Evolutionary conservation across 768 basidiomycete genomes (phyloP), one percentile per base, ranked within the genome.

Genomic region (Suillus cothurnatus): DNA sequence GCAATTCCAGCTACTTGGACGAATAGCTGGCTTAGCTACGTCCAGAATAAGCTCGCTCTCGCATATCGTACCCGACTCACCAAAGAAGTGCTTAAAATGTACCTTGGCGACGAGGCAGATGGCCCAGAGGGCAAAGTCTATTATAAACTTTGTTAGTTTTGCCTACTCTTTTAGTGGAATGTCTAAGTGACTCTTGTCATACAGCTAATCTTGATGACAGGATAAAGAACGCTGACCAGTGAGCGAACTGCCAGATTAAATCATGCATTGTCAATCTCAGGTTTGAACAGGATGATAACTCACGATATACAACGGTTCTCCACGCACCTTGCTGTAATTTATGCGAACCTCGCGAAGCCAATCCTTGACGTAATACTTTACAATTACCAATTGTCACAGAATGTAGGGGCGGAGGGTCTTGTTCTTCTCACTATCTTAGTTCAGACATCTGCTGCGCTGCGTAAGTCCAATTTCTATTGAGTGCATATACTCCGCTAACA

Each of bases 141-240:
- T 76, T 99, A 99, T 76, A 97, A 97, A 76, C 77, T 99, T 19
- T 88, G 94, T 91, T 70, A 66, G 88, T 77, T 17, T 41, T 43
- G 1, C 28, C 4, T 41, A 41, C 39, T 41, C 26, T 19, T 56
- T 32, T 11, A 26, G 32, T 32, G 39, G 15, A 34, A 45, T 64
- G 60, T 67, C 28, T 64, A 31, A 19, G n/a, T 41, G 61, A 19
- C 49, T 68, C 2, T 64, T 21, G 23, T 31, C 55, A n/a, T 62
- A 28, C 71, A 94, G 95, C 93, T 52, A 97, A 97, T 75, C 79
- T 99, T 70, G 96, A 98, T 73, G 97, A 98, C 73, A 83, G 97
- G 59, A 95, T 98, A 59, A 95, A 95, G 82, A 97, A 98, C 70
- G 91, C 94, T 19, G 95, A 98, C 75, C 95, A 97, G 91, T 92